A percentile compares a stretch with the other conserved stretches of the same genome.
Conservation (phyloP, 345 rosid species). For the Carallia brachiata region DNA sequence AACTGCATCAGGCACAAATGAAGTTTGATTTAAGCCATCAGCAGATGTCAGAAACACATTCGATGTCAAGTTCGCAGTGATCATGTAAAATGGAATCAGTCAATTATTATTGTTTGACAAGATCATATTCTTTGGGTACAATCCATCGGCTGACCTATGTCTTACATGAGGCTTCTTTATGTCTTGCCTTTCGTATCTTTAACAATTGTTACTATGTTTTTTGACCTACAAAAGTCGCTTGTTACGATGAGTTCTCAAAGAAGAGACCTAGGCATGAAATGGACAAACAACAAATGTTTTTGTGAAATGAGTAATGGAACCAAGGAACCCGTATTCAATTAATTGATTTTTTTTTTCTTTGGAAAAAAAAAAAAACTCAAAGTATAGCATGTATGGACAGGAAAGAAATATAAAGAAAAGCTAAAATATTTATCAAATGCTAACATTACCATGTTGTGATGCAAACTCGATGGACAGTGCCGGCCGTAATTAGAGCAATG, state of each 20-base stretch:
- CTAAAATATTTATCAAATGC: background rate
- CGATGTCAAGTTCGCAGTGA: background rate
- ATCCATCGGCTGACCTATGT: no score
- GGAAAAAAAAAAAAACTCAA: background rate
- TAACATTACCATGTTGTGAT: constrained; percentile 74
- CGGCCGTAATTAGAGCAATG: constrained; percentile 65
- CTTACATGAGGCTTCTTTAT: no score
- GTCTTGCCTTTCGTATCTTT: no score
- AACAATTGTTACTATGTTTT: no score
- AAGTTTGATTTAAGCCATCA: constrained; percentile 2
- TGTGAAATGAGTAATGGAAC: background rate
- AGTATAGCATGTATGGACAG: background rate
- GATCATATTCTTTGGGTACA: no score
- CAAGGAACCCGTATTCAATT: background rate
- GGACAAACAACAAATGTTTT: no score
- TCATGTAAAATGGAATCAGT: background rate
- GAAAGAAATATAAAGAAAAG: background rate
- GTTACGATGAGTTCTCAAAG: no score
- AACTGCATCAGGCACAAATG: constrained; percentile 42
- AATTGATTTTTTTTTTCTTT: background rate
- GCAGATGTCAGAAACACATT: background rate
- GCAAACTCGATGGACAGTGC: constrained; percentile 78
- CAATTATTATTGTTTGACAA: background rate
- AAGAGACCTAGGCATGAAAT: background rate
- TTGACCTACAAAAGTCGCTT: no score